phyloP scores from a whole-genome alignment of 2,329 filamentous ascomycete species.

The Ceratocystis papillata region DNA sequence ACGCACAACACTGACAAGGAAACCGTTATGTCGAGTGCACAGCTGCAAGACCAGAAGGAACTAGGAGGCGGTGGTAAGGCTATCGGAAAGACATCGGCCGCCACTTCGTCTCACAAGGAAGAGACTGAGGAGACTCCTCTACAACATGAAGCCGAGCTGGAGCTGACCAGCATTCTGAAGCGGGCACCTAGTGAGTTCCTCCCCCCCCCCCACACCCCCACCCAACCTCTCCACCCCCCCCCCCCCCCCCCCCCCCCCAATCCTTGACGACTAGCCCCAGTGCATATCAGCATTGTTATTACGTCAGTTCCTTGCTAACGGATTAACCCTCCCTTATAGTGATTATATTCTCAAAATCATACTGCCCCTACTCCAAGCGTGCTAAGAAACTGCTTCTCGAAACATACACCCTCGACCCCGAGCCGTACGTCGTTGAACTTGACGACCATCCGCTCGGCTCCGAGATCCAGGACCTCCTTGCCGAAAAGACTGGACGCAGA shows the following conservation, averaged over 20 bases:
- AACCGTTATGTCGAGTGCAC: slow-evolving; percentile 44
- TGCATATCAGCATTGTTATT: not conserved
- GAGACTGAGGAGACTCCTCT: slow-evolving; percentile 43
- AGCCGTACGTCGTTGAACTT: slow-evolving; percentile 81
- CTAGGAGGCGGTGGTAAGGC: slow-evolving; percentile 33
- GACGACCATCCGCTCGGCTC: slow-evolving; percentile 68
- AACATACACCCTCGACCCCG: slow-evolving; percentile 70
- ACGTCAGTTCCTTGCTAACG: slow-evolving; percentile 12
- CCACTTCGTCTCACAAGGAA: slow-evolving; percentile 15
- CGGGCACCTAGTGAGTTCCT: slow-evolving; percentile 61
- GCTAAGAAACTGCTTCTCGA: slow-evolving; percentile 79
- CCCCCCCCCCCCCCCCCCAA: not conserved
- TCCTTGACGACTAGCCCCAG: too few species aligned
- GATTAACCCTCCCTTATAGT: slow-evolving; percentile 40
- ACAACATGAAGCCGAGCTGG: slow-evolving; percentile 54
- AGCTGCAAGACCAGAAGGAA: slow-evolving; percentile 56
- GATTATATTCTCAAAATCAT: slow-evolving; percentile 91
- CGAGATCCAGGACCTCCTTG: slow-evolving; percentile 60
- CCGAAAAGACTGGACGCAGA: slow-evolving; percentile 60
- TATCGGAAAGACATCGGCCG: slow-evolving; percentile 1
- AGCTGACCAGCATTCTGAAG: slow-evolving; percentile 70
- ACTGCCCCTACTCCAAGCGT: slow-evolving; percentile 74
- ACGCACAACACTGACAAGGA: slow-evolving; percentile 29
- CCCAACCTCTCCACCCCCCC: too few species aligned
- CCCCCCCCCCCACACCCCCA: not conserved